Conservation (phyloP, 345 rosid species). For the Lenwebbia sp. region DNA sequence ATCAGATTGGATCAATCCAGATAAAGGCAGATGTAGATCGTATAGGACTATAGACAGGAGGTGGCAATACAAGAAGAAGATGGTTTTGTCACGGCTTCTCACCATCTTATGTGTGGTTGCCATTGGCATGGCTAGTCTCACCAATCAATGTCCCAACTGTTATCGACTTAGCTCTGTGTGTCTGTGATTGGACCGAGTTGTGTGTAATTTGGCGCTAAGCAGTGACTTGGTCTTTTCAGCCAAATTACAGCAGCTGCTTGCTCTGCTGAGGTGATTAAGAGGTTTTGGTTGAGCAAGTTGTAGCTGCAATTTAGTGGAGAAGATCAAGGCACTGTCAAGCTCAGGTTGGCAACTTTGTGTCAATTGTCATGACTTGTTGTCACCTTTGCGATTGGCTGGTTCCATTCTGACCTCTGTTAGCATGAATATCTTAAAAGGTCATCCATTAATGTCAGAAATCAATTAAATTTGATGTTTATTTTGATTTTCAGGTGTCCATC, state of each 20-base stretch:
- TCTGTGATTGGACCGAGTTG: not conserved
- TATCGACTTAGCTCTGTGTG: not conserved
- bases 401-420: not conserved
- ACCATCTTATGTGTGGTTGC: not conserved
- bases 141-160: not conserved
- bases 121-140: not conserved
- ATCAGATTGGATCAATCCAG: not conserved
- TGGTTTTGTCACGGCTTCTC: not conserved
- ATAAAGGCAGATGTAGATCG: not conserved
- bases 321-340: not conserved
- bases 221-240: not conserved
- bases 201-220: not conserved
- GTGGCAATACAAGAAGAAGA: not conserved
- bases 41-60: not conserved
- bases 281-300: not conserved
- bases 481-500: conserved; percentile 73
- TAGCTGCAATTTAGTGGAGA: not conserved
- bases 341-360: not conserved
- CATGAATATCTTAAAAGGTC: not conserved
- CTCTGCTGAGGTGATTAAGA: not conserved
- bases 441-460: not conserved
- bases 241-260: not conserved
- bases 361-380: not conserved
- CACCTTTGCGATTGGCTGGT: not conserved
- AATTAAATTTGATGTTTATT: not conserved